Base-by-base conservation (phyloP, 371 early-diverging fungal genomes). In the Rhizopus stolonifer region DNA sequence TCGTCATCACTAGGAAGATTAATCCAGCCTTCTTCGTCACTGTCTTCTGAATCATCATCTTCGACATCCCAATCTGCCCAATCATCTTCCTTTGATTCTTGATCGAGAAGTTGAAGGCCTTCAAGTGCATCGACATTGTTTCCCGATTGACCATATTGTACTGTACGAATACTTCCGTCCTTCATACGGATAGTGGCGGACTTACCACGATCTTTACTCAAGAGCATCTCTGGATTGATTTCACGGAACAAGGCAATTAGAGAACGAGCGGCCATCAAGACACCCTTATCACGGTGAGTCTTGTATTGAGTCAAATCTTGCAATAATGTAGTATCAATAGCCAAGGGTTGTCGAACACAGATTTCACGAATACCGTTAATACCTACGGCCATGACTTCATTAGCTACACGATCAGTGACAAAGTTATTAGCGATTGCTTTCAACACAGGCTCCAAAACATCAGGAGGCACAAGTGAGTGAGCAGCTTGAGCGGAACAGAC, bases 391-490 rank as follows among this genome's bases (percentile, higher is more conserved):
- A 97, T 93, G 26, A 96, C 98, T 70, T 97, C 97, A 13, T 87
- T 82, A 8, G 96, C 73, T 26, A 83, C 87, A 63, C 92, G 90
- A 56, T 90, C 92, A 34, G 93, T 89, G 18, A 96, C 91, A 83
- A 98, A 98, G 78, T 92, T 91, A 72, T 97, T 90, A 17, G 96
- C 95, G 36, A 96, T 87, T 2, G 92, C 90, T 55, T 86, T 86
- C 21, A 96, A 67, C 1, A 94, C 85, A 13, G 90, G 86, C 57
- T 87, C 87, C 49, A 96, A 70, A 1, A 77, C 85, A 61, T 98
- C 98, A 3, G 97, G 95, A 24, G 98, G 97, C 3, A 94, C 87
- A 8, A 97, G 74, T 8, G 92, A 83, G 67, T 98, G 97, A 8
- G 88, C 80, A 9, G 92, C 87, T 63, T 96, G 97, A 17, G 97